Percentiles rank a stretch among this genome's conserved stretches.
phyloP scores from a whole-genome alignment of 2,329 filamentous ascomycete genomes.

The Botrytis fragariae region DNA sequence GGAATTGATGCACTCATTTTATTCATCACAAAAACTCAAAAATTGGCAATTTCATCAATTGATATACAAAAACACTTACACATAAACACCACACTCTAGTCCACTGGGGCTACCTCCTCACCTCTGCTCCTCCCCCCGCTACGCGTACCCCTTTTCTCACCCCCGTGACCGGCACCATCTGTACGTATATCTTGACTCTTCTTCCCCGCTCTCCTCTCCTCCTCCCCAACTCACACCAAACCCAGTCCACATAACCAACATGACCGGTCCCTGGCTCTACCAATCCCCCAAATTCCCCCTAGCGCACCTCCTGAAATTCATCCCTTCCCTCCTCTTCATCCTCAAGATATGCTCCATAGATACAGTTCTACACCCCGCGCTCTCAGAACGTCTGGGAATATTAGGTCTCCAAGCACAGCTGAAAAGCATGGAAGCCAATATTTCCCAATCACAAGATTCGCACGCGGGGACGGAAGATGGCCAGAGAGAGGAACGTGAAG shows the following conservation, averaged over 20 bases:
- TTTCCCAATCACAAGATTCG: not conserved
- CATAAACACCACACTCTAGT: not conserved
- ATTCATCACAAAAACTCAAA: not conserved
- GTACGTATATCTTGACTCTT: not conserved
- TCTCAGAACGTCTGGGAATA: not conserved
- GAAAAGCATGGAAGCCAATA: not conserved
- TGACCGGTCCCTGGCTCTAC: not conserved
- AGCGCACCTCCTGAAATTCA: not conserved
- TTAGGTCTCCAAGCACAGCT: not conserved
- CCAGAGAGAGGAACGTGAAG: not conserved
- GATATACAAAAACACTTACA: not conserved
- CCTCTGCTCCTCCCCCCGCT: not conserved
- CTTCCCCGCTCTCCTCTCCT: not conserved
- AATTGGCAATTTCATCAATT: not conserved
- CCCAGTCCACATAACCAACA: conserved; percentile 3
- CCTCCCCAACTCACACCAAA: not conserved
- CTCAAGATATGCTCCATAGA: not conserved
- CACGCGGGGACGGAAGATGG: not conserved
- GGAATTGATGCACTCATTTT: not conserved
- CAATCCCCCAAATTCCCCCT: not conserved
- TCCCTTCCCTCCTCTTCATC: conserved; percentile 11
- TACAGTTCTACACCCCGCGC: not conserved
- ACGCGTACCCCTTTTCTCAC: conserved; percentile 6
- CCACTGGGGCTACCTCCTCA: conserved; percentile 2
- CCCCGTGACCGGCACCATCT: not conserved